Evolutionary conservation across 1,139 yeast species (phyloP).

Genomic region (Debaryomycetaceae sp.): DNA sequence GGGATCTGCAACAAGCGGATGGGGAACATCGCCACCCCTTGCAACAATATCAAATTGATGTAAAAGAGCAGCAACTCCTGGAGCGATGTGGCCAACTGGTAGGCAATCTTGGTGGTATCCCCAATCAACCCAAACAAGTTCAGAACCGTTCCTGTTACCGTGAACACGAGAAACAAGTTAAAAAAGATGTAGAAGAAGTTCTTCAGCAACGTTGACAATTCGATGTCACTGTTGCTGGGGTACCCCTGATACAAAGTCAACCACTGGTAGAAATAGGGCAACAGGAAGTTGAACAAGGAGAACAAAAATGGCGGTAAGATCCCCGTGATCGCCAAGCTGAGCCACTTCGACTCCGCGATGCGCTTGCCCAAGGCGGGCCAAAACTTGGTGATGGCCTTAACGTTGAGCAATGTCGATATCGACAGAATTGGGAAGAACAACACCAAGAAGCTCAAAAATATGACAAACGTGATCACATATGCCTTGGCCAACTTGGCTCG

Average conservation of each 20-base stretch:
- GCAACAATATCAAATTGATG: conserved; percentile 68
- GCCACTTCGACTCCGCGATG: conserved; percentile 59
- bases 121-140: conserved; percentile 73
- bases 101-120: conserved; percentile 72
- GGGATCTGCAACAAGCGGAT: conserved; percentile 49
- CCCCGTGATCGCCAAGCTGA: conserved; percentile 68
- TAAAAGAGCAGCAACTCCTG: conserved; percentile 67
- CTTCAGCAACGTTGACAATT: conserved; percentile 67
- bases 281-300: conserved; percentile 59
- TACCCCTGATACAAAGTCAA: conserved; percentile 67
- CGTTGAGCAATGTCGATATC: conserved; percentile 65
- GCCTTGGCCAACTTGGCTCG: conserved; percentile 52
- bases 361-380: conserved; percentile 71
- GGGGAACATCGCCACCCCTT: conserved; percentile 78
- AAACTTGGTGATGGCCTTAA: conserved; percentile 64
- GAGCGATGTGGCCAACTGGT: conserved; percentile 66
- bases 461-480: conserved; percentile 56
- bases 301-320: conserved; percentile 72
- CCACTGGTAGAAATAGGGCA: conserved; percentile 68
- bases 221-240: conserved; percentile 72
- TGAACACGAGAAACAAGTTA: conserved; percentile 71
- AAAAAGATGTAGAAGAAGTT: conserved; percentile 77
- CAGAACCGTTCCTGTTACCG: conserved; percentile 76
- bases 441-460: conserved; percentile 58
- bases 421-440: conserved; percentile 71